Percentiles rank a stretch among this genome's conserved stretches.
phyloP scores from a whole-genome alignment of 2,329 filamentous ascomycete species.

The Furcasterigmium furcatum region DNA sequence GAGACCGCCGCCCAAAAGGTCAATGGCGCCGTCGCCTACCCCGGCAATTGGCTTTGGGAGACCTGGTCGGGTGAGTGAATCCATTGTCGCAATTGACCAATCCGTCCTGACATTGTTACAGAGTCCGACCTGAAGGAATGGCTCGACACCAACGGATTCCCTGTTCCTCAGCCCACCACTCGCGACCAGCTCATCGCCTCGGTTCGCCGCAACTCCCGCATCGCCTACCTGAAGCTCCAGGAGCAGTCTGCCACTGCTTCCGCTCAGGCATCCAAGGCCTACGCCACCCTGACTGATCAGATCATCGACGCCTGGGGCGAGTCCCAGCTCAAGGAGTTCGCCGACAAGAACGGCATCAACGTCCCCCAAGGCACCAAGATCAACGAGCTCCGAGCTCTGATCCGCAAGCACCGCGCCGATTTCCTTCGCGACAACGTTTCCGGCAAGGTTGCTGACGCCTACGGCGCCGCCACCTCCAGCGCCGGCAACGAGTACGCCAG shows the following conservation, averaged over 20 bases:
- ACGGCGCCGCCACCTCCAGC: slow-evolving; percentile 70
- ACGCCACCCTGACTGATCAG: slow-evolving; percentile 74
- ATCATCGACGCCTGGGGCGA: slow-evolving; percentile 91
- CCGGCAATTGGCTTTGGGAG: slow-evolving; percentile 91
- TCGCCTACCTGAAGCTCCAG: slow-evolving; percentile 68
- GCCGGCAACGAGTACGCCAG: slow-evolving; percentile 74
- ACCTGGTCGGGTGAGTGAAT: slow-evolving; percentile 62
- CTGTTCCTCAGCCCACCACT: slow-evolving; percentile 76
- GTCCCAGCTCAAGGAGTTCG: slow-evolving; percentile 84
- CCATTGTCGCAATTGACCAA: accelerated
- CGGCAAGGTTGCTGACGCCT: slow-evolving; percentile 55
- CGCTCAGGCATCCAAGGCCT: slow-evolving; percentile 65
- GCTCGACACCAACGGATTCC: slow-evolving; percentile 85
- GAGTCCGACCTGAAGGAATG: slow-evolving; percentile 92
- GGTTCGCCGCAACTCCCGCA: slow-evolving; percentile 85
- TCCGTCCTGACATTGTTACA: slow-evolving; percentile 6
- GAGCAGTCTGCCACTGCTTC: slow-evolving; percentile 58
- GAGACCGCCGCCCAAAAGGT: slow-evolving; percentile 69
- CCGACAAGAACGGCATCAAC: slow-evolving; percentile 80
- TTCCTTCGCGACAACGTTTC: slow-evolving; percentile 64
- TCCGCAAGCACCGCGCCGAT: slow-evolving; percentile 79
- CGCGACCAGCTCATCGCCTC: slow-evolving; percentile 87
- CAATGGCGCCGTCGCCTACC: slow-evolving; percentile 79
- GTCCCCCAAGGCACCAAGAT: slow-evolving; percentile 89
- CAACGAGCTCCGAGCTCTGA: slow-evolving; percentile 85